Evolutionary conservation across 1,139 yeast species (phyloP), one percentile per base, ranked within the genome.

Genomic region (Komagataea norvegica): DNA sequence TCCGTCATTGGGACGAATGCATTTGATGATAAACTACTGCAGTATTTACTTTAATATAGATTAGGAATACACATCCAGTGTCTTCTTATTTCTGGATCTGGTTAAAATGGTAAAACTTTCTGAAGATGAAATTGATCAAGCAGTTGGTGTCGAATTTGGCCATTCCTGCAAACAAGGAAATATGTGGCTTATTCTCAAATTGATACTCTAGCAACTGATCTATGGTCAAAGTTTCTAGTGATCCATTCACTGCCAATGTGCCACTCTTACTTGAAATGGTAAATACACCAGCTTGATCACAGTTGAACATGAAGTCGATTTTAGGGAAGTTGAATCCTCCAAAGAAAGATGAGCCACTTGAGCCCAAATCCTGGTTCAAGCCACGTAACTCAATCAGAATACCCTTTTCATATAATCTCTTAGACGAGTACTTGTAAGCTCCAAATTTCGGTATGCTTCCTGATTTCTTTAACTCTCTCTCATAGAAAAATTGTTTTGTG

Each of bases 381-480:
- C 79, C 79, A 11, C 69, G 72, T 36, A 83, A 68, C 39, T 77
- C 80, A 6, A 72, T 59, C 21, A 91, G 57, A 2, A 88, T 72
- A 1, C 84, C 82, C 49, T 76, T 81, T 42, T 88, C 96, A 56
- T 74, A 68, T 36, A 91, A 67, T 51, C 79, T 82, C 44, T 84
- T 80, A 4, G 87, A 81, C 0, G 87, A 72, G 62, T 86, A 85
- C 60, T 83, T 85, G 63, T 79, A 86, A 1, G 93, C 84, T 8
- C 95, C 95, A 59, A 81, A 86, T 53, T 74, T 76, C 2, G 93
- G 89, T 32, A 79, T 63, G 33, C 80, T 67, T 24, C 91, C 86
- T 10, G 48, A 59, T 61, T 72, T 78, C 51, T 79, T 78, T 49
- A 85, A 64, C 46, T 80, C 87, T 25, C 89, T 66, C 53, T 79